Conservation (phyloP, 2,329 filamentous ascomycete genomes). For the Penicillium sp. region DNA sequence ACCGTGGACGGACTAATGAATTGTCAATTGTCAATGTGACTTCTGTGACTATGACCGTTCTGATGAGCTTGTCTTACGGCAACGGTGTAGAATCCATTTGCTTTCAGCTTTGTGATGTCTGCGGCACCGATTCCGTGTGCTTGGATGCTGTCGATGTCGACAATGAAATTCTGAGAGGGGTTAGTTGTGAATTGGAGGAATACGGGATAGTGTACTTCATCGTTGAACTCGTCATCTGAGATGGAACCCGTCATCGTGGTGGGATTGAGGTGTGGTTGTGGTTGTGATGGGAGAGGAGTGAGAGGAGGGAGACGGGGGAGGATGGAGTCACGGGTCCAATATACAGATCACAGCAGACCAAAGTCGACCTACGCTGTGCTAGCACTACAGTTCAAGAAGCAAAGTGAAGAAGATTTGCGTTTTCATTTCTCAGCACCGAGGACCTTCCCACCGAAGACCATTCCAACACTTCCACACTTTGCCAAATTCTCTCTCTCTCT, state of each 20-base stretch:
- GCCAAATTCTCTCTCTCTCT: conserved; percentile 20
- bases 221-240: conserved; percentile 55
- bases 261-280: not conserved
- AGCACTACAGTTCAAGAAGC: not conserved
- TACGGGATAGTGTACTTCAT: conserved; percentile 47
- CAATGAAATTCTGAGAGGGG: conserved; percentile 57
- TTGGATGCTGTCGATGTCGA: conserved; percentile 70
- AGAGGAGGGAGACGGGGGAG: no score
- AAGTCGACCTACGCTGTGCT: no score
- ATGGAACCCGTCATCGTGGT: conserved; percentile 57
- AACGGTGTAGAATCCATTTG: conserved; percentile 66
- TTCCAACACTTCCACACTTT: conserved; percentile 26
- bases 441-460: conserved; percentile 24
- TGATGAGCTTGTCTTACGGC: conserved; percentile 51
- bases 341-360: no score
- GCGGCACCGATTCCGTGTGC: conserved; percentile 68
- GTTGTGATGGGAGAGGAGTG: no score
- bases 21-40: not conserved
- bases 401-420: conserved; percentile 22
- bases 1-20: conserved; percentile 59
- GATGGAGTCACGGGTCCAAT: not conserved
- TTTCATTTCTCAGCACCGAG: conserved; percentile 32
- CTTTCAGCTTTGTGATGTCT: conserved; percentile 69
- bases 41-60: no score
- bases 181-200: not conserved